Evolutionary conservation across 2,329 filamentous ascomycete species (phyloP), one percentile per base, ranked within the genome.

Genomic region (Delphinella strobiligena): DNA sequence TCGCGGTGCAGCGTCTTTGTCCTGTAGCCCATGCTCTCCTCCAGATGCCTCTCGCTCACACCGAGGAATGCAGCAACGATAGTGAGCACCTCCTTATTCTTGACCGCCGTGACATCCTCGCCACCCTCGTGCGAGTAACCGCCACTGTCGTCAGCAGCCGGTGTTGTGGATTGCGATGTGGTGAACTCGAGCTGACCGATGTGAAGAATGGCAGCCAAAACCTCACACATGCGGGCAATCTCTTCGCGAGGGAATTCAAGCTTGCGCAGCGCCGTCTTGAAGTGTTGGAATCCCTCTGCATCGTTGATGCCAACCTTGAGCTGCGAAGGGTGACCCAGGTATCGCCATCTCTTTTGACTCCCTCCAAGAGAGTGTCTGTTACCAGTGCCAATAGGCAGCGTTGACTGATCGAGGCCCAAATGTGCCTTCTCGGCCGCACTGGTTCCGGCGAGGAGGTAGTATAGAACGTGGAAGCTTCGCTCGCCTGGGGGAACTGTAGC

Each of bases 281-380:
- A 96, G 38, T 96, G 80, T 56, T 93, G 85, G 61, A 98, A 98
- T 4, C 89, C 91, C 54, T 95, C 88, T 2, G 81, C 72, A 55
- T 98, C 91, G 54, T 98, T 95, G 58, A 98, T 88, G 42, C 91
- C 91, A 19, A 96, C 86, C 60, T 94, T 96, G 48, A 98, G 72
- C 62, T 98, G 91, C 0, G 89, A 95, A 1, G 89, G 91, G 52
- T 98, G 91, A 3, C 91, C 91, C 3, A 98, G 74, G 55, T 93
- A 98, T 57, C 87, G 83, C 91, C 91, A 98, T 61, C 91, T 73
- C 64, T 86, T 93, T 53, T 80, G 76, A n/a, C 64, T 63, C 12
- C 61, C 56, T 9, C 63, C 66, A 14, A 71, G 59, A 0, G 74
- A 76, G 9, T 71, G 61, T 41, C 75, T 63, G 46, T 71, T 69